phyloP scores from a whole-genome alignment of 345 rosid species.

The Pugionium dolabratum region DNA sequence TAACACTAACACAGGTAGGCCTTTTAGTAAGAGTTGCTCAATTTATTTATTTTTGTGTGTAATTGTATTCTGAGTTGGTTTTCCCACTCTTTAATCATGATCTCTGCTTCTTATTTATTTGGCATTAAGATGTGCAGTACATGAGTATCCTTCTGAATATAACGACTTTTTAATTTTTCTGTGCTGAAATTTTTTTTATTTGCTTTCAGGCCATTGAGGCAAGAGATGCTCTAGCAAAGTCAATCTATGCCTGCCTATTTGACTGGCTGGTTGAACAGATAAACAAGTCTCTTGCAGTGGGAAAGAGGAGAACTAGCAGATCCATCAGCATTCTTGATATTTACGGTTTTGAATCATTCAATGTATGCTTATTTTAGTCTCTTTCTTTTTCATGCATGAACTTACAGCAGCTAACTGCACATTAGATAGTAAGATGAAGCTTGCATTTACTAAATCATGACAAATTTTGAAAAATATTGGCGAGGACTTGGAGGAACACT shows the following conservation, averaged over 20 bases:
- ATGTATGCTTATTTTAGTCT: slow-evolving; percentile 46
- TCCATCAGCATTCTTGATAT: slow-evolving; percentile 98
- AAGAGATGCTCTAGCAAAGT: slow-evolving; percentile 96
- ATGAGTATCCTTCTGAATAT: neutral
- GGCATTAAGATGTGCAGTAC: slow-evolving; percentile 4
- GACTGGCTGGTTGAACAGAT: slow-evolving; percentile 95
- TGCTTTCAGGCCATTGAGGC: slow-evolving; percentile 71
- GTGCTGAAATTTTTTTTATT: slow-evolving; percentile 8
- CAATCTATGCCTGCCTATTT: slow-evolving; percentile 82
- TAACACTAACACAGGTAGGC: slow-evolving; percentile 78
- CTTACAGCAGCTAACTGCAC: neutral
- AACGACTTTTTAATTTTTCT: neutral
- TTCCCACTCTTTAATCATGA: slow-evolving; percentile 43
- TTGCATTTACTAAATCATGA: neutral
- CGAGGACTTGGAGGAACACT: neutral
- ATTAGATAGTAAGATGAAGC: slow-evolving; percentile 4
- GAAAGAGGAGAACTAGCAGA: slow-evolving; percentile 88
- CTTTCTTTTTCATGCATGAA: slow-evolving; percentile 19
- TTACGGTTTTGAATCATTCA: slow-evolving; percentile 98
- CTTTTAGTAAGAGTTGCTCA: slow-evolving; percentile 42
- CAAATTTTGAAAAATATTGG: neutral
- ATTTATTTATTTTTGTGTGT: slow-evolving; percentile 49
- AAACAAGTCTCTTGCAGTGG: slow-evolving; percentile 88
- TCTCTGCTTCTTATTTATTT: slow-evolving; percentile 11
- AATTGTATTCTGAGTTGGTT: slow-evolving; percentile 63